phyloP scores from a whole-genome alignment of 257 asterid genomes.

The Nicotiana sylvestris region DNA sequence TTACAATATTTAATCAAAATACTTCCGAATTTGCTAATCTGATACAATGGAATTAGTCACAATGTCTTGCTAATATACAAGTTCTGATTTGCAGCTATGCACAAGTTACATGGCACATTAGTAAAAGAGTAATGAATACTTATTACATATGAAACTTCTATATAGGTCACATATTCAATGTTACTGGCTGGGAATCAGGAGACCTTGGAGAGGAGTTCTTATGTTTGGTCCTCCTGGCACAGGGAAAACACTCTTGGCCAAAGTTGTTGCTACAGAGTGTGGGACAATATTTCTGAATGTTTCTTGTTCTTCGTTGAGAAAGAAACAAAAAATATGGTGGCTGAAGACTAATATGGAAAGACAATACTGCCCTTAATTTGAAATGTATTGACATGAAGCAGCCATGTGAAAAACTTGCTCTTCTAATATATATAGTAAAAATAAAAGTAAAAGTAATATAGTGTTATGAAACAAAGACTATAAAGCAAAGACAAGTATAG shows the following conservation, averaged over 20 bases:
- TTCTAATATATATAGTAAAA: no score
- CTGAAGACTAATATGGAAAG: no score
- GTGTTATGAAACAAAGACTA: no score
- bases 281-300: constrained; percentile 94
- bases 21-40: not conserved
- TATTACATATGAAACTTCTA: not conserved
- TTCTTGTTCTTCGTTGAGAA: constrained; percentile 75
- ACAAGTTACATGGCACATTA: not conserved
- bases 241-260: constrained; percentile 94
- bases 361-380: no score
- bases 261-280: constrained; percentile 97
- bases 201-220: constrained; percentile 47
- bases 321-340: no score
- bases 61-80: not conserved
- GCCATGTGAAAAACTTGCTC: no score
- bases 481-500: no score
- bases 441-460: no score
- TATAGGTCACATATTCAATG: no score
- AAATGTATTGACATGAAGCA: no score
- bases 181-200: constrained; percentile 76
- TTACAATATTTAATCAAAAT: no score
- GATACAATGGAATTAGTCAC: not conserved
- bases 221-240: constrained; percentile 99
- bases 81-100: not conserved
- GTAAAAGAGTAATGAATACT: not conserved